Percentiles rank a stretch among this genome's conserved stretches.
phyloP scores from a whole-genome alignment of 1,139 yeast species.

The Lodderomyces orthopsilosis region DNA sequence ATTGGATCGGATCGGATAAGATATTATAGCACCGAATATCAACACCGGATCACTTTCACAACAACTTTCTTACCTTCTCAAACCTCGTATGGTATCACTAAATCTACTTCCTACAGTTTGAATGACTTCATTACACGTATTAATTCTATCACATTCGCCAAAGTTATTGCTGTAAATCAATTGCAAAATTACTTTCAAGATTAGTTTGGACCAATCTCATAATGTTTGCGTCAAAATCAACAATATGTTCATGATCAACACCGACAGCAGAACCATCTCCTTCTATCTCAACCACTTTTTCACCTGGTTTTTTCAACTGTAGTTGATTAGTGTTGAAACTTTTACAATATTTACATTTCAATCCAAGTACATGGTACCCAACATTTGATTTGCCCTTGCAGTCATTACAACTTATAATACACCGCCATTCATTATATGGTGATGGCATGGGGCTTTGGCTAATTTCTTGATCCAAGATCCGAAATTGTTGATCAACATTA shows the following conservation, averaged over 20 bases:
- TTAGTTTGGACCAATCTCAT: constrained; percentile 37
- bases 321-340: constrained; percentile 83
- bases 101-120: not conserved
- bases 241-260: constrained; percentile 7
- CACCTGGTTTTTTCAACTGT: constrained; percentile 58
- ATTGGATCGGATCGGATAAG: no score
- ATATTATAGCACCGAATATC: no score
- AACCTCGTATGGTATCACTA: not conserved
- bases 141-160: not conserved
- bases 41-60: no score
- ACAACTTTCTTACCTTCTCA: no score
- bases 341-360: constrained; percentile 81
- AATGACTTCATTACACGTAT: not conserved
- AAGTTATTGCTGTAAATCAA: constrained; percentile 19
- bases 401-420: constrained; percentile 81
- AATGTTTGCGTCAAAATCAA: constrained; percentile 17
- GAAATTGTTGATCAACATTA: constrained; percentile 84
- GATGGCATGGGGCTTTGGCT: constrained; percentile 72
- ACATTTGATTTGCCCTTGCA: constrained; percentile 82
- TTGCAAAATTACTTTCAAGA: constrained; percentile 38
- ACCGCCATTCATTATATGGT: constrained; percentile 74
- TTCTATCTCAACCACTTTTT: constrained; percentile 33
- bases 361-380: constrained; percentile 78
- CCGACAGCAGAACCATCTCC: constrained; percentile 12
- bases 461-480: constrained; percentile 83